Base-by-base conservation (phyloP, 2,329 filamentous ascomycete genomes). In the Xylaria hypoxylon region DNA sequence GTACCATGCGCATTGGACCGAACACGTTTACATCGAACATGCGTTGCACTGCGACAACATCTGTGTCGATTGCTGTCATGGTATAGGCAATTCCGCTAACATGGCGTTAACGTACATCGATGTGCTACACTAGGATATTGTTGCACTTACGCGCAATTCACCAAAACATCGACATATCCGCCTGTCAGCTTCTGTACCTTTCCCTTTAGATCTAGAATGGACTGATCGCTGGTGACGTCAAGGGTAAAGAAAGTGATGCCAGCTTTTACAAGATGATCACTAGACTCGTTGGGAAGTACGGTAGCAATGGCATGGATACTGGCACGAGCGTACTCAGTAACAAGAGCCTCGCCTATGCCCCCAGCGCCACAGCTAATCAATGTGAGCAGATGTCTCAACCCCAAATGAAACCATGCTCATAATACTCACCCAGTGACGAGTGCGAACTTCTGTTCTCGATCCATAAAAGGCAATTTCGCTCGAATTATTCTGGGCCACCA, bases 21-120 rank as follows among this genome's bases (percentile, higher is more conserved):
- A 76, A 74, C 0, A 76, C 57, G 22, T 76, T 76, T 42, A 76
- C 67, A 17, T 68, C 69, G 28, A 74, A 76, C 73, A 76, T 74
- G 0, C 47, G 24, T 38, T 72, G 8, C 6, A 71, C 73, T 0
- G 13, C 53, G 0, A 1, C 2, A 10, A 73, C 65, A 2, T 75
- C 71, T 0, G 72, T 75, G 44, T 75, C 74, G n/a, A 71, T 68
- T 0, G 73, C 72, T 0, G 73, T 65, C 73, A 75, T 75, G 1
- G 73, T 75, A 22, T 75, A 75, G 13, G 19, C 72, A 57, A 7
- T 44, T n/a, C 58, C 58, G 6, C 58, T 60, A n/a, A 35, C 11
- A 19, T 6, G 19, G 11, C 19, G n/a, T n/a, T n/a, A n/a, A n/a
- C n/a, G n/a, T n/a, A n/a, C n/a, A n/a, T n/a, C n/a, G n/a, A n/a